Evolutionary conservation across 306 rosid species (phyloP).

Genomic region (Cucurbita maxima): DNA sequence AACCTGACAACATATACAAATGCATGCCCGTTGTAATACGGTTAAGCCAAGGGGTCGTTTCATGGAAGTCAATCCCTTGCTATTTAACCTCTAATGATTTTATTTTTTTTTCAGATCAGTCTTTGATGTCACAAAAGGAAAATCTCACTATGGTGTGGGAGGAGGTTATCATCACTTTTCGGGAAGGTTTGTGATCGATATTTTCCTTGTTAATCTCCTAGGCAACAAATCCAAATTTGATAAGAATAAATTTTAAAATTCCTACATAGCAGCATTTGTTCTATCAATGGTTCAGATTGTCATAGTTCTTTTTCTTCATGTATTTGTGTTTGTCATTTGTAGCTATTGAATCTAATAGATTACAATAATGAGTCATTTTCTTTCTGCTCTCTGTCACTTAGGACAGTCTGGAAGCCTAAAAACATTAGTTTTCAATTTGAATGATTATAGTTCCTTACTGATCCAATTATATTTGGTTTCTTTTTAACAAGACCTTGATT

Average conservation of each 20-base stretch:
- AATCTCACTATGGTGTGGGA: constrained; percentile 78
- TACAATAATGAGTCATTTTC: background rate
- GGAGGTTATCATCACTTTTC: constrained; percentile 91
- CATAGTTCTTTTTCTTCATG: background rate
- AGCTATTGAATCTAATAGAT: background rate
- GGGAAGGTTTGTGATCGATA: constrained; percentile 47
- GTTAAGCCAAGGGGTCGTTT: background rate
- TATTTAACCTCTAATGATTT: constrained; percentile 4
- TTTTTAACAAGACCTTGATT: background rate
- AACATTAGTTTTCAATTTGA: background rate
- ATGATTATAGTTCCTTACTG: background rate
- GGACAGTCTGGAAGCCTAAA: background rate
- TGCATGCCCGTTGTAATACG: background rate
- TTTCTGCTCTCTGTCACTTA: background rate
- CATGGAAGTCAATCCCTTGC: background rate
- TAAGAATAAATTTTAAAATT: background rate
- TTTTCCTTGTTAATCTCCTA: background rate
- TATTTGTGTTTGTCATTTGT: background rate
- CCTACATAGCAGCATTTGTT: background rate
- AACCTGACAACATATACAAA: background rate
- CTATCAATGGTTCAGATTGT: background rate
- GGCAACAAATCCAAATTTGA: background rate
- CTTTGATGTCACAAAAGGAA: constrained; percentile 84
- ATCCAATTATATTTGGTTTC: background rate
- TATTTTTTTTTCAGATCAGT: constrained; percentile 43